Evolutionary conservation across 2,329 filamentous ascomycete species (phyloP).

Genomic region (Aspergillus candidus): DNA sequence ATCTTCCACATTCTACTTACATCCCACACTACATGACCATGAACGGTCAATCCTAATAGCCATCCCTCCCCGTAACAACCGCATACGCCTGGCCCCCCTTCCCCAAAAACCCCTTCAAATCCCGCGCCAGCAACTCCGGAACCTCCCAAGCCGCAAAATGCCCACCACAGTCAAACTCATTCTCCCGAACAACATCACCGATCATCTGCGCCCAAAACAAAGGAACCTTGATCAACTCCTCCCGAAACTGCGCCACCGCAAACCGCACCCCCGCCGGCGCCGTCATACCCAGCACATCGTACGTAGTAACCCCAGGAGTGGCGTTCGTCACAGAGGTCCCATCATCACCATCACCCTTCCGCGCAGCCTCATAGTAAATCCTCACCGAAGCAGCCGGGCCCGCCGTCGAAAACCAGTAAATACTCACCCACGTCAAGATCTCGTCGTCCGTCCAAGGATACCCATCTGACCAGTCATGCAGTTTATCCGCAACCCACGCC

Average conservation of each 20-base stretch:
- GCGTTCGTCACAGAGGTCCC: not conserved
- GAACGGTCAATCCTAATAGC: constrained; percentile 20
- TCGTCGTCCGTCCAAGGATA: constrained; percentile 73
- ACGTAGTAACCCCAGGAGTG: constrained; percentile 1
- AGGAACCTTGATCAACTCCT: constrained; percentile 47
- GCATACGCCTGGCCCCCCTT: constrained; percentile 35
- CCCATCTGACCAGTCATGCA: constrained; percentile 67
- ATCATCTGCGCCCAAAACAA: constrained; percentile 46
- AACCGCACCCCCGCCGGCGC: constrained; percentile 41
- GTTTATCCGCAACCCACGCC: constrained; percentile 76
- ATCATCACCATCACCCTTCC: not conserved
- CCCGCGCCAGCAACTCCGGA: constrained; percentile 41
- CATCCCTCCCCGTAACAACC: constrained; percentile 28
- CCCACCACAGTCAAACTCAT: constrained; percentile 41
- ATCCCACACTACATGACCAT: constrained; percentile 7
- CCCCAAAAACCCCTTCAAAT: constrained; percentile 46
- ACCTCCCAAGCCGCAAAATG: constrained; percentile 51
- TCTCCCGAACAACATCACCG: constrained; percentile 47
- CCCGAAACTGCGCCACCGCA: constrained; percentile 48
- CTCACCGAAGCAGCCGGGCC: constrained; percentile 61
- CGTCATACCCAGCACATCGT: constrained; percentile 8
- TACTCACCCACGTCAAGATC: constrained; percentile 65
- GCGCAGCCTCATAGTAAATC: constrained; percentile 66
- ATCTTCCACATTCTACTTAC: constrained; percentile 11
- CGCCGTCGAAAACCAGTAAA: constrained; percentile 66